Evolutionary conservation across 2,329 filamentous ascomycete genomes (phyloP), one percentile per base, ranked within the genome.

Genomic region (Neodidymelliopsis sp.): DNA sequence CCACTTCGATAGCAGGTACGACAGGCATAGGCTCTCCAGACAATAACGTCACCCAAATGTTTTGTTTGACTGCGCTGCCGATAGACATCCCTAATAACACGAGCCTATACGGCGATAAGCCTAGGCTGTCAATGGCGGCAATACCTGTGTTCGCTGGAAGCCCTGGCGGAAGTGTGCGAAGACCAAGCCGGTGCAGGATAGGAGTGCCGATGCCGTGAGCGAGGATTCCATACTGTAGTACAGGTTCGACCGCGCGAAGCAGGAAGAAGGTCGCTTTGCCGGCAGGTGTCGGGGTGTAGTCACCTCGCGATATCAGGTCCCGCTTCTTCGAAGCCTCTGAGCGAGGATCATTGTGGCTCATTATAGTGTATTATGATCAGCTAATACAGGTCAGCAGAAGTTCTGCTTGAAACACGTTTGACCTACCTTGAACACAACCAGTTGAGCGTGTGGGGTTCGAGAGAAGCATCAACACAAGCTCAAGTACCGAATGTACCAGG

Each of bases 1-100:
- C 70, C 11, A 87, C 74, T 2, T 67, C 48, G 0, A 77, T 30
- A 0, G 82, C 81, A 2, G 70, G 65, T 0, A 34, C 16, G 0
- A 77, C 69, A 0, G 72, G 72, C 69, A 86, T 80, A 10, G 79
- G 74, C 56, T 85, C 81, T 35, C 77, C 69, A 13, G 75, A 77
- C 2, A 83, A 65, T 19, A 57, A 59, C 1, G 74, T 61, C 11
- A 80, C 69, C 79, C 81, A 83, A 67, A 80, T 79, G 59, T 80
- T 78, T 50, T 86, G 83, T 72, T 86, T 86, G 20, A 79, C 48
- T 18, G 76, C 73, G 28, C 74, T 76, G 43, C 79, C 83, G 30
- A 76, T 70, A 16, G 79, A 74, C 80, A 86, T 83, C 42, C 68
- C 71, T 5, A 85, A 66, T 7, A 86, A 69, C 34, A 83, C 71